phyloP scores from a whole-genome alignment of 1,284 basidiomycete species.

The Pisolithus thermaeus region DNA sequence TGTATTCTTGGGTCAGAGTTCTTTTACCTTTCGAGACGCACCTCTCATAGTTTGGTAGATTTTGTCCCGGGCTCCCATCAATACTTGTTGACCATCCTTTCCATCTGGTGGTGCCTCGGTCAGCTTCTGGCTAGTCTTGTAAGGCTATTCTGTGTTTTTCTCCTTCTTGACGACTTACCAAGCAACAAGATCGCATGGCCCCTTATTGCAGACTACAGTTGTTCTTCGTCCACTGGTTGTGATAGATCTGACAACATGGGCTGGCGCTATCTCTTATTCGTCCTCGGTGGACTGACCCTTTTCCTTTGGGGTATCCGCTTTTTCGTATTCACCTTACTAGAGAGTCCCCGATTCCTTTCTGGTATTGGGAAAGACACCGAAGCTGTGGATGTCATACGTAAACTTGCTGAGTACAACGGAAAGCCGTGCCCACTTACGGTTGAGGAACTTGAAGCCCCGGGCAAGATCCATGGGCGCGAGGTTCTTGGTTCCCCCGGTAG shows the following conservation, averaged over 20 bases:
- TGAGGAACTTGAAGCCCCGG: constrained; percentile 33
- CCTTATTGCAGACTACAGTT: constrained; percentile 45
- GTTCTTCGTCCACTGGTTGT: constrained; percentile 31
- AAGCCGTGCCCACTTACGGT: constrained; percentile 33
- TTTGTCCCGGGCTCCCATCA: constrained; percentile 64
- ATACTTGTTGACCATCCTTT: constrained; percentile 62
- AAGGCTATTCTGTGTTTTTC: constrained; percentile 21
- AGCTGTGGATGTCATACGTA: constrained; percentile 54
- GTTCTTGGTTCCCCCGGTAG: background rate
- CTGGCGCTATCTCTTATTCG: constrained; percentile 50
- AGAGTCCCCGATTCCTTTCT: constrained; percentile 60
- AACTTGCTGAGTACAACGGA: constrained; percentile 59
- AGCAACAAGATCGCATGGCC: constrained; percentile 41
- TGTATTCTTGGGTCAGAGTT: constrained; percentile 49
- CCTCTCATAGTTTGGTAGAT: constrained; percentile 33
- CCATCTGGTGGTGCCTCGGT: constrained; percentile 69
- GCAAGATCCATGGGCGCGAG: background rate
- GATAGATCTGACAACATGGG: constrained; percentile 44
- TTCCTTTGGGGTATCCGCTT: constrained; percentile 53
- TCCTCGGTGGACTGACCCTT: constrained; percentile 44
- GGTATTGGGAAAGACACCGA: constrained; percentile 57
- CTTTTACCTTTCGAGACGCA: background rate
- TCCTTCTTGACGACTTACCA: background rate
- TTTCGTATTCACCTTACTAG: constrained; percentile 53
- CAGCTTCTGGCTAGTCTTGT: constrained; percentile 60